phyloP scores from a whole-genome alignment of 305 asterid genomes.

The Rubia occidens region DNA sequence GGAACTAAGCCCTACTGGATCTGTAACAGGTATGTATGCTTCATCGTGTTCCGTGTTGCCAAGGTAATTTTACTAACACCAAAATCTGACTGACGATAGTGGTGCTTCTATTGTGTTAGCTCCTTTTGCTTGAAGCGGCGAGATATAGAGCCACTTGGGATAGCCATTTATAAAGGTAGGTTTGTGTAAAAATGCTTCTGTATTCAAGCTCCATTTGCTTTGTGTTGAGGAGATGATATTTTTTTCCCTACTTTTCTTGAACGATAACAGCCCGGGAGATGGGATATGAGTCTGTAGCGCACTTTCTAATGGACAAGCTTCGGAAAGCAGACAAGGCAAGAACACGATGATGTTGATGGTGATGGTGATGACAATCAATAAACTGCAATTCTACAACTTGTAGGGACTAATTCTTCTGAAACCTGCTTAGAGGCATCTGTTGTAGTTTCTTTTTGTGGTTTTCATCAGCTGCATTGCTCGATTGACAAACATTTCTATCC shows the following conservation, averaged over 20 bases:
- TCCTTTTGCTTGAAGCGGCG: conserved; percentile 65
- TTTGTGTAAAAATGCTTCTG: conserved; percentile 12
- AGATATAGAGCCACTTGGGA: conserved; percentile 70
- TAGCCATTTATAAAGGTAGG: conserved; percentile 63
- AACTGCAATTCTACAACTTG: neutral
- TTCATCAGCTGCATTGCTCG: neutral
- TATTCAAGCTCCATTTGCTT: neutral
- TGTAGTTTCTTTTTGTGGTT: neutral
- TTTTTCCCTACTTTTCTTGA: conserved; percentile 1
- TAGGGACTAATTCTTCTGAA: neutral
- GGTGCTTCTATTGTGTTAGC: conserved; percentile 26
- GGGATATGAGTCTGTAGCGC: conserved; percentile 84
- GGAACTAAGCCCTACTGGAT: conserved; percentile 72
- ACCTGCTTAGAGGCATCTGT: neutral
- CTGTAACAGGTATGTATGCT: conserved; percentile 60
- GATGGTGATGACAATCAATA: neutral
- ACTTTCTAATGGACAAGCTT: conserved; percentile 58
- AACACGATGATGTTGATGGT: conserved; percentile 5
- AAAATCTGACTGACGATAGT: neutral
- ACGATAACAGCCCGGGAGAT: conserved; percentile 39
- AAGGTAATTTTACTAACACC: neutral
- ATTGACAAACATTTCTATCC: too few species aligned
- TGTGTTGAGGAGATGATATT: neutral
- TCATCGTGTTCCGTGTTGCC: neutral
- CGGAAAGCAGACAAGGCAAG: conserved; percentile 24